phyloP scores from a whole-genome alignment of 176 grass and related monocot genomes.

The Calamus simplicifolius region DNA sequence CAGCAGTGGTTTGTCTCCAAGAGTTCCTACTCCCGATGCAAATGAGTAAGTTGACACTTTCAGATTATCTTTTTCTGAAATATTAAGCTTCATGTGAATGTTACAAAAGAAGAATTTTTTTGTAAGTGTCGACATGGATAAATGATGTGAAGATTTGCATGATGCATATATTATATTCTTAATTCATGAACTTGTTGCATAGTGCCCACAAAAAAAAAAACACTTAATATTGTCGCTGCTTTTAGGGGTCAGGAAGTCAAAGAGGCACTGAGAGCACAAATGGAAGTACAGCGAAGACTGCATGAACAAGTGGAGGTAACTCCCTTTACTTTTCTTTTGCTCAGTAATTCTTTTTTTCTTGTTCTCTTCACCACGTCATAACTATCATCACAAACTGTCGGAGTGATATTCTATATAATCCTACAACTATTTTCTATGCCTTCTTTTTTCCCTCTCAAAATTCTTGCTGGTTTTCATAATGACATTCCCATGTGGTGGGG shows the following conservation, averaged over 20 bases:
- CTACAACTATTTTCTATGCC: too few relatives aligned
- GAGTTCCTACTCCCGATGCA: slow-evolving; percentile 66
- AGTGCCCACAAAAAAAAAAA: background rate
- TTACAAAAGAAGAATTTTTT: too few relatives aligned
- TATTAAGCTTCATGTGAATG: too few relatives aligned
- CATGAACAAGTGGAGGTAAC: slow-evolving; percentile 98
- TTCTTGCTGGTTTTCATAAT: too few relatives aligned
- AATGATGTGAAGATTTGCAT: background rate
- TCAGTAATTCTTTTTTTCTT: background rate
- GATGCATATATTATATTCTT: slow-evolving; percentile 8
- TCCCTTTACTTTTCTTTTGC: background rate
- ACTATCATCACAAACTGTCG: too few relatives aligned
- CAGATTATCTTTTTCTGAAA: too few relatives aligned
- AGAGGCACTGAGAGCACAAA: slow-evolving; percentile 65
- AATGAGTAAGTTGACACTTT: slow-evolving; percentile 52
- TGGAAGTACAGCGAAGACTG: slow-evolving; percentile 91
- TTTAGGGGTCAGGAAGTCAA: slow-evolving; percentile 35
- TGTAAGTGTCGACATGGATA: too few relatives aligned
- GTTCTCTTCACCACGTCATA: too few relatives aligned
- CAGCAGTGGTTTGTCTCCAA: slow-evolving; percentile 71
- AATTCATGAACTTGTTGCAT: slow-evolving; percentile 13
- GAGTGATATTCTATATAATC: too few relatives aligned
- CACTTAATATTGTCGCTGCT: background rate
- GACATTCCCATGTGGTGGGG: too few relatives aligned
- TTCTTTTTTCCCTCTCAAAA: too few relatives aligned